Evolutionary conservation across 83 land plant species (phyloP).

Genomic region (Thuja plicata): DNA sequence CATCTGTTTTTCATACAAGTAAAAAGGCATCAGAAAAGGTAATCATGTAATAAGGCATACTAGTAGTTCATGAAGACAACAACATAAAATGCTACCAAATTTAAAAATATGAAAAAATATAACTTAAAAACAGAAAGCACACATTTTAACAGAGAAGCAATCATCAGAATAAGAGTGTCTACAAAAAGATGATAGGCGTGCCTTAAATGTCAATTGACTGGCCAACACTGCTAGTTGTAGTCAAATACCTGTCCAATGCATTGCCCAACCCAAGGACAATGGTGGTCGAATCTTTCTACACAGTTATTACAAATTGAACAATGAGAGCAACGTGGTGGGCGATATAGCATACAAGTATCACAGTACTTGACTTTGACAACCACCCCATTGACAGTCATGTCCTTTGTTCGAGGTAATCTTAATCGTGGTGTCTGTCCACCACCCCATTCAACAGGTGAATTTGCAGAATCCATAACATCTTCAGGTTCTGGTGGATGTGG

Average conservation of each 20-base stretch:
- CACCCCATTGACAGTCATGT: conserved; percentile 67
- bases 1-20: neutral
- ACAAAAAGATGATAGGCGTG: neutral
- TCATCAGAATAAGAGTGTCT: neutral
- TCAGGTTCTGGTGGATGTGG: conserved; percentile 69
- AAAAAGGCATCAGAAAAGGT: neutral
- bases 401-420: conserved; percentile 65
- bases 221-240: neutral
- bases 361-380: conserved; percentile 76
- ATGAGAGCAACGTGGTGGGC: conserved; percentile 86
- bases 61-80: neutral
- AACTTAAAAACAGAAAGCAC: neutral
- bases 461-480: conserved; percentile 30
- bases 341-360: conserved; percentile 86
- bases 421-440: conserved; percentile 51
- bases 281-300: conserved; percentile 87
- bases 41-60: neutral
- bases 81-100: neutral
- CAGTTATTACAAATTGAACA: conserved; percentile 91
- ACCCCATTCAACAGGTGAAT: conserved; percentile 67
- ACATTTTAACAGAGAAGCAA: neutral
- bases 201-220: neutral
- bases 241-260: conserved; percentile 77
- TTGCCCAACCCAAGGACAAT: conserved; percentile 95
- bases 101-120: neutral